Base-by-base conservation (phyloP, 768 basidiomycete species). In the Serendipita vermifera region DNA sequence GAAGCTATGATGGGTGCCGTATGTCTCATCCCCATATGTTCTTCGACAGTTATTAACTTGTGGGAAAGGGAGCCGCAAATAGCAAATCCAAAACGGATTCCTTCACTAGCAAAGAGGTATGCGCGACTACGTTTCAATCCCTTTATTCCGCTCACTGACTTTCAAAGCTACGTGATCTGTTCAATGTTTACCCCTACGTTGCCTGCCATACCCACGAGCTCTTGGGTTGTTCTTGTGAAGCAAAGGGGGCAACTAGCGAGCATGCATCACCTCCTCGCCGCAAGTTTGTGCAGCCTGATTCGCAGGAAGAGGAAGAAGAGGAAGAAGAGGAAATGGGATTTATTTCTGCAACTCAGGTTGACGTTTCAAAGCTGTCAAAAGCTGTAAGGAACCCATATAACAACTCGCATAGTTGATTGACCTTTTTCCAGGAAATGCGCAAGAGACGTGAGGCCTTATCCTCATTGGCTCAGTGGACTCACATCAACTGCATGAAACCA, bases 131-230 rank as follows among this genome's bases (percentile, higher is more conserved):
- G 11, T 36, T 54, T 29, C 51, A 58, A 55, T 58, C 54, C 17
- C 14, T 9, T 3, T 46, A 36, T 59, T 58, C 35, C 31, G 24
- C 40, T 59, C 54, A 54, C 26, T 14, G 59, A 33, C 56, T 38
- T 27, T 39, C 27, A 24, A 35, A 98, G 87, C 78, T 98, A 38
- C 83, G 83, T 33, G 90, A 93, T 66, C 87, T 98, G 60, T 98
- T 97, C 70, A 83, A 81, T n/a, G 74, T 96, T 39, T 81, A 92
- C 68, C 71, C 75, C 0, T 72, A 81, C 55, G 92, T 90, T 0
- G 70, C 74, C 5, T 93, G 89, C 70, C 85, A 93, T 59, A 98
- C 93, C 1, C 94, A 98, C 63, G 94, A 97, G 61, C 75, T 97
- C 15, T 73, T 97, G 13, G 83, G 80, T 58, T 98, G 93, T 64